These are phyloP conservation scores for Solanum ossicruentum DNA, from an alignment of 257 asterid genomes.

Conservation along the genomic window DNA sequence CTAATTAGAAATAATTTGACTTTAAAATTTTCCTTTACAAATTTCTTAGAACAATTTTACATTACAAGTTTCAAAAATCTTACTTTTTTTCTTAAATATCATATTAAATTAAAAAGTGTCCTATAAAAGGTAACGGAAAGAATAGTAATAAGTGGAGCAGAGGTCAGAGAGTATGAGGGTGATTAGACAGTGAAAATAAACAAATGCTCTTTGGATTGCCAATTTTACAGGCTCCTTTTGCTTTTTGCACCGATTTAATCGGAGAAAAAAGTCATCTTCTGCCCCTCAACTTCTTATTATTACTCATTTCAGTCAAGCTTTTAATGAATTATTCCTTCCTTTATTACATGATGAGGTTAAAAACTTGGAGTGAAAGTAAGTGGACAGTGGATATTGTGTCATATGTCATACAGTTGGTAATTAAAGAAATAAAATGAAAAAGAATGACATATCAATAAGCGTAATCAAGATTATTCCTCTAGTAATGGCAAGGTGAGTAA, in stretches of 20 bases:
- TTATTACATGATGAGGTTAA: background rate
- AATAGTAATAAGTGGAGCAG: background rate
- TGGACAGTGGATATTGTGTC: background rate
- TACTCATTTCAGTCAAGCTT: background rate
- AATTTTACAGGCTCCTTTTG: background rate
- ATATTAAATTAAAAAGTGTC: fast-evolving
- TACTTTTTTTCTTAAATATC: too few relatives aligned
- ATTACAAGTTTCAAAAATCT: too few relatives aligned
- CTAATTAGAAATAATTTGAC: too few relatives aligned
- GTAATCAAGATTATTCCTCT: background rate
- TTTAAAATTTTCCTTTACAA: too few relatives aligned
- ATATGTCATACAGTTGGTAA: background rate
- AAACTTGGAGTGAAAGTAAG: background rate
- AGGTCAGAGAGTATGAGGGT: background rate
- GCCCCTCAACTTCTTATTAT: background rate
- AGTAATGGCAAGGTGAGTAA: background rate
- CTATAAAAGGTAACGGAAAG: fast-evolving
- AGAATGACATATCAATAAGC: background rate
- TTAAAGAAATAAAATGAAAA: background rate
- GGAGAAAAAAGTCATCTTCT: background rate
- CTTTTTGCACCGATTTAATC: background rate
- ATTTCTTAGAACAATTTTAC: too few relatives aligned
- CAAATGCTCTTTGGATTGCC: background rate
- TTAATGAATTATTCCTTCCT: background rate
- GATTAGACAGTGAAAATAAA: background rate